phyloP scores from a whole-genome alignment of 176 grass and related monocot genomes.

The Carex kokanica region DNA sequence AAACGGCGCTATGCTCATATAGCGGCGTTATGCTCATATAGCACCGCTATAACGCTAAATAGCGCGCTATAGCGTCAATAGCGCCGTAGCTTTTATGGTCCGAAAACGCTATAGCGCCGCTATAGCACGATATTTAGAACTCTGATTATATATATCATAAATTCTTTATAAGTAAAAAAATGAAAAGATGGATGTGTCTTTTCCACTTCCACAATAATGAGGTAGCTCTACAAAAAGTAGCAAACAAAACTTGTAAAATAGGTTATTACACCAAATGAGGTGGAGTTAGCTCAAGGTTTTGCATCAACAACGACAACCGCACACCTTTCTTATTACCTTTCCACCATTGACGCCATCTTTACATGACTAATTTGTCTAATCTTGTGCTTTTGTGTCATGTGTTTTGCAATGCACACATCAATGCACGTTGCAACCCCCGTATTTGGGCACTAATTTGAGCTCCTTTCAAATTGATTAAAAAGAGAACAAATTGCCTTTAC shows the following conservation, averaged over 20 bases:
- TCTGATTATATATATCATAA: neutral
- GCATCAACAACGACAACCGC: slow-evolving; percentile 11
- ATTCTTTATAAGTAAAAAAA: neutral
- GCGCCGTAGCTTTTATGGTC: too few species aligned
- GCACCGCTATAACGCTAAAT: too few species aligned
- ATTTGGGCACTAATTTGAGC: neutral
- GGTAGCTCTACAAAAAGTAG: neutral
- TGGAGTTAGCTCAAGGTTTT: slow-evolving; percentile 27
- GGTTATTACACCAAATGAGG: slow-evolving; percentile 21
- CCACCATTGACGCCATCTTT: neutral
- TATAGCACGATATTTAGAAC: too few species aligned
- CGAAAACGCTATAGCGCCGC: too few species aligned
- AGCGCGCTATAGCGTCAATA: too few species aligned
- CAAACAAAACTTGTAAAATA: slow-evolving; percentile 27
- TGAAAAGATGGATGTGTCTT: neutral
- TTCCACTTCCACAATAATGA: neutral
- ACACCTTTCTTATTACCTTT: slow-evolving; percentile 20
- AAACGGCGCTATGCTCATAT: too few species aligned
- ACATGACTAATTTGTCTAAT: slow-evolving; percentile 7
- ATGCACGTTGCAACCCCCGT: neutral
- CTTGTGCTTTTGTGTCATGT: slow-evolving; percentile 1
- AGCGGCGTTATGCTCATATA: too few species aligned
- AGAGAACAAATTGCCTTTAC: neutral
- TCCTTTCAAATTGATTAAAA: neutral
- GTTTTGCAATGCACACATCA: neutral